These are phyloP conservation scores for Debaryomyces maramus DNA, from an alignment of 805 yeast species.

Conservation along the genomic window DNA sequence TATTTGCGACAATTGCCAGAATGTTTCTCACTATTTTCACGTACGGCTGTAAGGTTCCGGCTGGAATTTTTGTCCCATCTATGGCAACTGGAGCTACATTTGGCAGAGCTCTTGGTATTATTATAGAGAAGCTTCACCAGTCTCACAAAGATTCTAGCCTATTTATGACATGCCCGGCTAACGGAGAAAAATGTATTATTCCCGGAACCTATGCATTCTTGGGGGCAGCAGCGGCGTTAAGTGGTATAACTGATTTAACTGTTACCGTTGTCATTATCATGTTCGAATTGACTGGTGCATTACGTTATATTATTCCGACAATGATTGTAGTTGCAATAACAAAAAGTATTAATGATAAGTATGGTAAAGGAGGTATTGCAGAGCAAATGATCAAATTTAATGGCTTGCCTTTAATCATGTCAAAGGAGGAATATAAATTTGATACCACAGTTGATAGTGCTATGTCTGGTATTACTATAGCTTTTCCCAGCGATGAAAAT, in stretches of 20 bases:
- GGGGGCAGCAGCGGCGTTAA: slow-evolving; percentile 93
- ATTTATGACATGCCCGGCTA: slow-evolving; percentile 31
- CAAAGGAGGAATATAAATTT: slow-evolving; percentile 66
- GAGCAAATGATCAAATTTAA: slow-evolving; percentile 90
- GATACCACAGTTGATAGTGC: slow-evolving; percentile 48
- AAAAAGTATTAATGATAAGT: slow-evolving; percentile 69
- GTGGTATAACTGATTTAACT: slow-evolving; percentile 92
- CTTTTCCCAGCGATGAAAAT: slow-evolving; percentile 36
- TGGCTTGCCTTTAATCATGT: slow-evolving; percentile 80
- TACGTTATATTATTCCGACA: slow-evolving; percentile 86
- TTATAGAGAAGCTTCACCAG: slow-evolving; percentile 50
- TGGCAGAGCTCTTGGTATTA: slow-evolving; percentile 82
- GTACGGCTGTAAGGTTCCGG: slow-evolving; percentile 92
- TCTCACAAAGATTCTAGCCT: slow-evolving; percentile 35
- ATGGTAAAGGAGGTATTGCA: slow-evolving; percentile 87
- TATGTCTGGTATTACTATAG: slow-evolving; percentile 50
- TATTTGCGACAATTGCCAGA: slow-evolving; percentile 71
- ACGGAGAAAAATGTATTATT: slow-evolving; percentile 59
- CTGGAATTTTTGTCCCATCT: slow-evolving; percentile 96
- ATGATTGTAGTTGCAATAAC: slow-evolving; percentile 95
- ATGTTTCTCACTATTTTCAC: slow-evolving; percentile 74
- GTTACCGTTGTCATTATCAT: slow-evolving; percentile 92
- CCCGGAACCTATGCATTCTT: slow-evolving; percentile 95
- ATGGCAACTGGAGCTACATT: slow-evolving; percentile 96
- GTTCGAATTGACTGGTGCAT: slow-evolving; percentile 96